A percentile compares a stretch with the other conserved stretches of the same genome.
Evolutionary conservation across 805 yeast species (phyloP).

Genomic region (Myxozyma sirexii): DNA sequence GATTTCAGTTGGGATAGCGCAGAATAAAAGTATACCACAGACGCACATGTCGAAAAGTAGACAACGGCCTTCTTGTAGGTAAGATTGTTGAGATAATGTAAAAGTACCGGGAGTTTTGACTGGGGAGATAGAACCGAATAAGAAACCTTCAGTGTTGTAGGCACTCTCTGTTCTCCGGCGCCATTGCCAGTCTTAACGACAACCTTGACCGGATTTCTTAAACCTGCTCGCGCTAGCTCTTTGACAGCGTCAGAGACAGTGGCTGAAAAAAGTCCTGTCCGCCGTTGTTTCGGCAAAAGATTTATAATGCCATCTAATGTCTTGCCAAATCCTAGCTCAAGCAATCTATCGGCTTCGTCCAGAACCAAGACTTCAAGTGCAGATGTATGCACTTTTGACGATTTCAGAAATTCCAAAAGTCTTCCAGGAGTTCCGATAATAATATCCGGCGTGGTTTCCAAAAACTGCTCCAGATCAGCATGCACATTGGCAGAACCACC

Average conservation of each 20-base stretch:
- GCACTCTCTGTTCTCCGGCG: conserved; percentile 49
- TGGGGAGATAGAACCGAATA: conserved; percentile 64
- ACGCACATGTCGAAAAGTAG: conserved; percentile 86
- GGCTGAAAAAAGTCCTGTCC: conserved; percentile 94
- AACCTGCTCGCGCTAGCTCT: conserved; percentile 80
- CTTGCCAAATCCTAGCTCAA: conserved; percentile 73
- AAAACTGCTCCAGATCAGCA: conserved; percentile 68
- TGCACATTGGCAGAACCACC: conserved; percentile 52
- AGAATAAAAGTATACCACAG: conserved; percentile 75
- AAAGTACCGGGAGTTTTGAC: conserved; percentile 59
- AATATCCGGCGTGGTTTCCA: conserved; percentile 64
- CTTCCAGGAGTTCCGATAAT: conserved; percentile 94
- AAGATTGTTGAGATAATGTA: conserved; percentile 56
- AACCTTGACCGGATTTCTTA: conserved; percentile 89
- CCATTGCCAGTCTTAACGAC: conserved; percentile 61
- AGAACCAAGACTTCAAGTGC: conserved; percentile 74
- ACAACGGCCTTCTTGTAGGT: conserved; percentile 81
- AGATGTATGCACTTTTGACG: conserved; percentile 58
- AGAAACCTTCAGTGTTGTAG: conserved; percentile 63
- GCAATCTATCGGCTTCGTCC: conserved; percentile 90
- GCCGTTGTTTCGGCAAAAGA: conserved; percentile 81
- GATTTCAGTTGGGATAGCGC: conserved; percentile 41
- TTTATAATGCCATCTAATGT: conserved; percentile 70
- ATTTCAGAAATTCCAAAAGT: conserved; percentile 66
- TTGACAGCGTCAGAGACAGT: conserved; percentile 83